Evolutionary conservation across 192 early-diverging fungal genomes (phyloP).

Genomic region (Mortierella hygrophila): DNA sequence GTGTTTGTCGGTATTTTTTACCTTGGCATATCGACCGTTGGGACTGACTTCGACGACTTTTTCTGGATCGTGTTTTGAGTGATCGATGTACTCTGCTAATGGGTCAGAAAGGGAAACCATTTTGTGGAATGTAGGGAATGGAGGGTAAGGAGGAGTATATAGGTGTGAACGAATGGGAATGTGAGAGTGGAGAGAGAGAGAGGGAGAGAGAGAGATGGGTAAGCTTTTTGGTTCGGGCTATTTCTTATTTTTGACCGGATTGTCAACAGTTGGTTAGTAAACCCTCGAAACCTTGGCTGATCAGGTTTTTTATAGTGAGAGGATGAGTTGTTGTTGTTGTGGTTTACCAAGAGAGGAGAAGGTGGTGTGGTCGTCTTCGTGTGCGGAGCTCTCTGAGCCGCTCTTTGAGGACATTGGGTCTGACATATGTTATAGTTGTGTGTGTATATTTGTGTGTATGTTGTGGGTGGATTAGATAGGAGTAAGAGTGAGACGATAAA

Average conservation of each 20-base stretch:
- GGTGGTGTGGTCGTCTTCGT: constrained; percentile 39
- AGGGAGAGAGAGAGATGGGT: background rate
- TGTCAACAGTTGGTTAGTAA: background rate
- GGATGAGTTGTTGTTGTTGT: too few relatives aligned
- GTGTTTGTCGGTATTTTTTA: constrained; percentile 21
- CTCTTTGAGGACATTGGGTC: constrained; percentile 40
- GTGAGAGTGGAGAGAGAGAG: background rate
- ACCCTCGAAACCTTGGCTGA: background rate
- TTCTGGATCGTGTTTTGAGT: constrained; percentile 66
- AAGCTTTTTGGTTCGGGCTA: background rate
- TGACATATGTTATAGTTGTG: constrained; percentile 15
- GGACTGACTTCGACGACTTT: constrained; percentile 67
- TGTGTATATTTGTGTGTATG: background rate
- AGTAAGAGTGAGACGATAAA: background rate
- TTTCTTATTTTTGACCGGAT: background rate
- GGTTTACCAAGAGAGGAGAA: constrained; percentile 41
- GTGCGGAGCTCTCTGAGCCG: constrained; percentile 38
- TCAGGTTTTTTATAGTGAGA: background rate
- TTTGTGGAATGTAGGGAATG: background rate
- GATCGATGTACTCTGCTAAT: constrained; percentile 64
- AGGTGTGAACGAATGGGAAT: background rate
- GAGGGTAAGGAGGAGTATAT: background rate
- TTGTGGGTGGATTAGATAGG: background rate
- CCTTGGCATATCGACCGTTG: constrained; percentile 65
- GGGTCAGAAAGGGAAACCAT: background rate